These are phyloP conservation scores for Neltuma alba DNA, from an alignment of 306 rosid genomes.

Conservation along the genomic window DNA sequence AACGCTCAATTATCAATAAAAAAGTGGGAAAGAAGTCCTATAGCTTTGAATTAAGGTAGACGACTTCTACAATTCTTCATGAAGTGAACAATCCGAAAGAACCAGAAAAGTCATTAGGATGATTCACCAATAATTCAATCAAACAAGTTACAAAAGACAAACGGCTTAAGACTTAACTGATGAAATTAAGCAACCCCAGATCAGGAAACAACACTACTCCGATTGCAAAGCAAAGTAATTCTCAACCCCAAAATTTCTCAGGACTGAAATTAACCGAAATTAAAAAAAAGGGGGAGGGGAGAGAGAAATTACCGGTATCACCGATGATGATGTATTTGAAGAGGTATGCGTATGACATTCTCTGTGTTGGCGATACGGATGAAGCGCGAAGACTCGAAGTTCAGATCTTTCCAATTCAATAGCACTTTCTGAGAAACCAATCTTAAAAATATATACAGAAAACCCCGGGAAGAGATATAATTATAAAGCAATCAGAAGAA, in stretches of 20 bases:
- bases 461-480: not conserved
- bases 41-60: conserved; percentile 5
- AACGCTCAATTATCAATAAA: not conserved
- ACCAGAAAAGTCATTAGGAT: not conserved
- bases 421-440: not conserved
- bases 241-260: not conserved
- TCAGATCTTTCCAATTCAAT: conserved; percentile 31
- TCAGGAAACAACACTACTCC: not conserved
- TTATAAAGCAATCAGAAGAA: not conserved
- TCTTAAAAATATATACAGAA: not conserved
- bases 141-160: not conserved
- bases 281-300: not conserved
- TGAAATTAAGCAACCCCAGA: conserved; percentile 24
- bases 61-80: not conserved
- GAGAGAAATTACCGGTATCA: conserved; percentile 74
- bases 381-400: not conserved
- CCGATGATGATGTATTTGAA: conserved; percentile 99
- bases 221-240: not conserved
- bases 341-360: conserved; percentile 93
- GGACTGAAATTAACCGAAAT: not conserved
- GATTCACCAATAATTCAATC: not conserved
- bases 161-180: not conserved
- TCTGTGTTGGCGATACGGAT: not conserved
- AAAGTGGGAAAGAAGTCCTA: not conserved
- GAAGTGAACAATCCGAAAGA: not conserved